phyloP scores from a whole-genome alignment of 2,329 filamentous ascomycete genomes.

The Sphaerulina populicola region DNA sequence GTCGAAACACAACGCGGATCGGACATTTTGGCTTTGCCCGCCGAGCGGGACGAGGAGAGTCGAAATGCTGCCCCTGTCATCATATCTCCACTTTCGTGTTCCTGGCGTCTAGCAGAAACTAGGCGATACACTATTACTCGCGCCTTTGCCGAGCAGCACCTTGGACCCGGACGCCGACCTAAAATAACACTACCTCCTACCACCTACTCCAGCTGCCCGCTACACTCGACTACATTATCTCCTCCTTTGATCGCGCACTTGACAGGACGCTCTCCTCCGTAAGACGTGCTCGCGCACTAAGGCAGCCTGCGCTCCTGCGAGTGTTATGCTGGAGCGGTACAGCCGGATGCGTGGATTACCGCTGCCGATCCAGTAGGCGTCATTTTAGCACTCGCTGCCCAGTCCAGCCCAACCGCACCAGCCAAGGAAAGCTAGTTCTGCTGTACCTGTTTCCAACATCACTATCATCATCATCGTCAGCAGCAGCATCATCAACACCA shows the following conservation, averaged over 20 bases:
- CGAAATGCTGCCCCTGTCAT: neutral
- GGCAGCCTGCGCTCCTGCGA: neutral
- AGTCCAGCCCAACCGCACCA: neutral
- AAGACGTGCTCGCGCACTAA: neutral
- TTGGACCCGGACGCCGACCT: neutral
- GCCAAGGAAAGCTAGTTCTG: neutral
- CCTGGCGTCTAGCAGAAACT: too few relatives aligned
- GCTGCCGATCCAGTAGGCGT: neutral
- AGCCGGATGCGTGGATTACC: neutral
- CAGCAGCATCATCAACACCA: neutral
- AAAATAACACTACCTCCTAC: neutral
- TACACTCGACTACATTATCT: neutral
- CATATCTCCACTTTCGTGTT: neutral
- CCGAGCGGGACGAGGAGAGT: constrained; percentile 1
- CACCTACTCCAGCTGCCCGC: neutral
- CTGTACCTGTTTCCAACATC: neutral
- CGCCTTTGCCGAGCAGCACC: neutral
- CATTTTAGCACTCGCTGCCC: neutral
- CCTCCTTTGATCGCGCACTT: too few relatives aligned
- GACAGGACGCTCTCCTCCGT: too few relatives aligned
- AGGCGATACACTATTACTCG: too few relatives aligned
- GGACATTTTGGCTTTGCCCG: neutral
- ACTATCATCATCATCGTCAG: constrained; percentile 1
- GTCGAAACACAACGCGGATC: neutral
- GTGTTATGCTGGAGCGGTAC: neutral